Evolutionary conservation across 2,329 filamentous ascomycete species (phyloP), one percentile per base, ranked within the genome.

Genomic region (Oidium heveae): DNA sequence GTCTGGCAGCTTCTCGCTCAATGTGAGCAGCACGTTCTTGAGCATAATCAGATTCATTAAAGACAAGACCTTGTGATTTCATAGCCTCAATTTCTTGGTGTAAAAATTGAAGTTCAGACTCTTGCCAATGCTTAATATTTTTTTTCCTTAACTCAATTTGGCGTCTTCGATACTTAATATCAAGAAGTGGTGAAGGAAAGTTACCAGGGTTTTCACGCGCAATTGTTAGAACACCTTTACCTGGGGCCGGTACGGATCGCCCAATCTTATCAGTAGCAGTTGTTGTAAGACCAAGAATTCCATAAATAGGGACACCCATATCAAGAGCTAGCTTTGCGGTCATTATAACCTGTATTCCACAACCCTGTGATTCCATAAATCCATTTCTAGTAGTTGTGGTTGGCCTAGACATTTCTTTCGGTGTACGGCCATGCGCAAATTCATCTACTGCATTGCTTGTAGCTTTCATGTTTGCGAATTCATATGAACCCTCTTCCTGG

Each of bases 391-490:
- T 98, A 2, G 91, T 98, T 47, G 91, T 98, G 5, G 88, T 93
- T 4, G 91, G 91, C 58, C 91, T 83, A 34, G 93, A 98, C 91
- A 98, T 98, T 70, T 98, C 91, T 68, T 82, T 79, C 13, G 91
- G 89, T 52, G 91, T 96, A 60, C 91, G 86, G 51, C 91, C 91
- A 64, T 96, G 91, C 10, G 81, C 86, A 62, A 98, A 86, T 68
- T 98, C 93, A 61, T 96, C 88, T 58, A 95, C 84, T 28, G 89
- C 88, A 66, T 96, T 98, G 76, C 88, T 95, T 55, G 91, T 98
- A 57, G 91, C 91, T 71, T 94, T 94, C 91, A 98, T 98, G 74
- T 98, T 98, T 74, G 91, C 91, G 68, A 98, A 98, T 69, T 98
- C 91, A 66, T 95, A 98, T 1, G 91, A 98, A 54, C 91, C 93